Evolutionary conservation across 73 alveolate species (phyloP), one percentile per base, ranked within the genome.

Genomic region (Urostyla sp.): DNA sequence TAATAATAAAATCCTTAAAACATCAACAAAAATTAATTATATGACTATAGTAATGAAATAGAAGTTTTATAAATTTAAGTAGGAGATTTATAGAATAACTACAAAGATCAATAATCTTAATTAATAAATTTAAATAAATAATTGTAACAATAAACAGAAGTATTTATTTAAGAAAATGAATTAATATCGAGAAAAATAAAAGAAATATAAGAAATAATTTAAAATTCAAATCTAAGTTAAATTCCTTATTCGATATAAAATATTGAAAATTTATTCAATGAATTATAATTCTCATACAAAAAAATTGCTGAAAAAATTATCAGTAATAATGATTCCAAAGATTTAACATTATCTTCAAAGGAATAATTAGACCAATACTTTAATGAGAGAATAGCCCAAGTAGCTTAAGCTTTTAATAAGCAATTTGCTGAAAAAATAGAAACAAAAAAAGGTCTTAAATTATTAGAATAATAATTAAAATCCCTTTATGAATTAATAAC

Each of bases 361-460:
- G 54, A 67, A 84, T 35, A 89, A 80, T 58, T 93, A 95, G 55
- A 32, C 81, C 37, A 95, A 92, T 27, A 86, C 67, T 38, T 83
- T 95, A 54, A 94, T 88, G 38, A 67, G 84, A 13, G 99, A 84
- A 30, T 45, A 74, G 83, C 0, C 88, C 30, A 51, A 50, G 48
- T 61, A 80, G 88, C 13, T 85, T 26, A 85, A 44, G 66, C 50
- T 0, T 75, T 95, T 50, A 82, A 87, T 35, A 92, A 95, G 63
- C 57, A 94, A 77, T 85, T 95, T 46, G 99, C 99, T 0, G 99
- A 95, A 75, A 92, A 92, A 83, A 88, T 84, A 48, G 98, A 95
- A 27, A 95, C 99, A n/a, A 85, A 94, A 30, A 95, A 91, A 66
- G 95, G 96, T 50, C 89, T 95, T 21, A 90, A 85, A 61, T 84